Evolutionary conservation across 2,329 filamentous ascomycete genomes (phyloP), one percentile per base, ranked within the genome.

Genomic region (Pseudogymnoascus verrucosus): DNA sequence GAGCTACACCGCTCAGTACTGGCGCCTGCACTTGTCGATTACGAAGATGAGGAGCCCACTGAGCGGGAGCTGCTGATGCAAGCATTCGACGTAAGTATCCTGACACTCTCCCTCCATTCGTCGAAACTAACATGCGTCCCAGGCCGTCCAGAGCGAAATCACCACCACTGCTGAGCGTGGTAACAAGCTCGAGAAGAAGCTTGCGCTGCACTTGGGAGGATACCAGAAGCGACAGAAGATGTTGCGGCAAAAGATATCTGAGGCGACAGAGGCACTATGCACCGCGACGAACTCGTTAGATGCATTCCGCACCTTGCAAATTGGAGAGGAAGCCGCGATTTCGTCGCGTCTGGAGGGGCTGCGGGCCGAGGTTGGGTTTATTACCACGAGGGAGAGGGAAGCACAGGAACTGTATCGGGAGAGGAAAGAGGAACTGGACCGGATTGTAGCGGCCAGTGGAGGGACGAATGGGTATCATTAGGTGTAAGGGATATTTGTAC

Each of bases 141-240:
- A 89, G 87, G 82, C 82, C 54, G 83, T 92, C 1, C 89, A 95
- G 75, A 84, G 90, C 57, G 80, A 83, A 6, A 89, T 96, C 66
- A 82, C 90, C 69, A 79, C 83, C 2, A 86, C 87, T 0, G 95
- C 93, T 2, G 88, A 93, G 69, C 84, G 88, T 64, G 90, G 90
- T 62, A 91, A 91, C 73, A 96, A 93, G 76, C 79, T 96, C 1
- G 93, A 98, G 77, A 96, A 96, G 83, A 97, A 95, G 76, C 84
- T 99, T n/a, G 81, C 82, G 0, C 81, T 96, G 62, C 88, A 95
- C 70, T 85, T 96, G 2, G 93, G 93, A 23, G 95, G 95, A 12
- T 99, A 99, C 77, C 88, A 93, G 74, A 87, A 92, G 69, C 89
- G 95, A 34, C 87, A 91, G 36, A 92, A 92, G 75, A 87, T 85